phyloP scores from a whole-genome alignment of 495 filamentous ascomycete genomes.

The Pyronema omphalodes region DNA sequence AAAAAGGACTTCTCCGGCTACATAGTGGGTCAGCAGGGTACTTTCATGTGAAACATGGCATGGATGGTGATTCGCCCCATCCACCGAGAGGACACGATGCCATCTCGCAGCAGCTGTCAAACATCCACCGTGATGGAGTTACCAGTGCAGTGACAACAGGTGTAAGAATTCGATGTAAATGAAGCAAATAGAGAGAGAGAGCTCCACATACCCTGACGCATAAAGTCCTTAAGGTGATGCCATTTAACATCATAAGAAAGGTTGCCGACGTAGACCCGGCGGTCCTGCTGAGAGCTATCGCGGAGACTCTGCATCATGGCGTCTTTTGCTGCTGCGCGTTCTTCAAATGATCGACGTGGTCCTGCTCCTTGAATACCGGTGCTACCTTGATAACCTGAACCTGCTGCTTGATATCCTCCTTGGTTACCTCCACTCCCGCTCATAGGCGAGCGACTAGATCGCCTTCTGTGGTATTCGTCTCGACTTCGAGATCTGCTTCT shows the following conservation, averaged over 20 bases:
- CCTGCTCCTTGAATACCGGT: slow-evolving; percentile 39
- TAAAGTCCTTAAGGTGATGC: slow-evolving; percentile 99
- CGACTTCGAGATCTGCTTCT: slow-evolving; percentile 84
- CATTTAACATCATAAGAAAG: slow-evolving; percentile 98
- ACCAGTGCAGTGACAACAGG: too few relatives aligned
- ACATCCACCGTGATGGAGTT: too few relatives aligned
- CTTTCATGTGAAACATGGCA: too few relatives aligned
- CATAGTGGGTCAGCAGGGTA: background rate
- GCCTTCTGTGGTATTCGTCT: slow-evolving; percentile 60
- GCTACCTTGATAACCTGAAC: slow-evolving; percentile 40
- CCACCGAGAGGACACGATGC: too few relatives aligned
- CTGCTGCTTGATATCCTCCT: slow-evolving; percentile 38
- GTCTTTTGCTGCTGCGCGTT: slow-evolving; percentile 69
- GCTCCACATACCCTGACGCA: slow-evolving; percentile 80
- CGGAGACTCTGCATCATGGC: slow-evolving; percentile 87
- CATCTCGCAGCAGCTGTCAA: too few relatives aligned
- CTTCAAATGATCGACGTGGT: slow-evolving; percentile 58
- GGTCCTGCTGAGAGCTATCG: slow-evolving; percentile 92
- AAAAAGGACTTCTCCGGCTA: slow-evolving; percentile 98
- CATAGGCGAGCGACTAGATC: slow-evolving; percentile 69
- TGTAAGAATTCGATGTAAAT: background rate
- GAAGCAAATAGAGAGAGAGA: too few relatives aligned
- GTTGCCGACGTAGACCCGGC: slow-evolving; percentile 97
- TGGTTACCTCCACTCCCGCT: slow-evolving; percentile 50
- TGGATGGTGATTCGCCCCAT: too few relatives aligned